Base-by-base conservation (phyloP, 345 rosid species). In the Kernera saxatilis region DNA sequence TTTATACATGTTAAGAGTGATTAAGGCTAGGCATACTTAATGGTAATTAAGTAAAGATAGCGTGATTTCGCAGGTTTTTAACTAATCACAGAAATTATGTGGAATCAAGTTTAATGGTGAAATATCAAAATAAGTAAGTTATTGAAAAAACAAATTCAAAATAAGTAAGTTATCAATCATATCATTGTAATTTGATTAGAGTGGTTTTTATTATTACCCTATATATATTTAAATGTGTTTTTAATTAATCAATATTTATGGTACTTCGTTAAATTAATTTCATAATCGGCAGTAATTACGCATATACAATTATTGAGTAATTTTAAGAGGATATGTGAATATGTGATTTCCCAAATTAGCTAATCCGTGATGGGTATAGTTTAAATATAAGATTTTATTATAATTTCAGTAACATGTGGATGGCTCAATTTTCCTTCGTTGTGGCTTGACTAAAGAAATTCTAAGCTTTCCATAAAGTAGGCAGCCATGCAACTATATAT, bases 401-500 rank as follows among this genome's bases (percentile, higher is more conserved):
- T 19, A 21, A 9, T n/a, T 32, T 35, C 11, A 36, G 39, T 36
- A 57, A 33, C 67, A 70, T 70, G 67, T 58, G 50, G 13, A 39
- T 70, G 41, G 51, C 27, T 69, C 8, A 45, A 46, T 69, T 57
- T 69, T 33, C 54, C 22, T 56, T 56, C 13, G 19, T 56, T 68
- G 45, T 56, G n/a, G 36, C 23, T 50, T 71, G 62, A 49, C 53
- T 29, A 48, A 70, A 50, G 60, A 17, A 58, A 13, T 35, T 52
- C 30, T 40, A 52, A 63, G 55, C 56, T 53, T 62, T 71, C 32
- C 56, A 19, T 53, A 71, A 71, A 62, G 46, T 22, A 51, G 10
- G 75, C 58, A 51, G 52, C 60, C 75, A 71, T 61, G 69, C 54
- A 71, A 30, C 32, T n/a, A 40, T 19, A 71, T 32, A 30, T 7